Conservation (phyloP, 2,329 filamentous ascomycete genomes). For the Drechslerella coelobrocha region DNA sequence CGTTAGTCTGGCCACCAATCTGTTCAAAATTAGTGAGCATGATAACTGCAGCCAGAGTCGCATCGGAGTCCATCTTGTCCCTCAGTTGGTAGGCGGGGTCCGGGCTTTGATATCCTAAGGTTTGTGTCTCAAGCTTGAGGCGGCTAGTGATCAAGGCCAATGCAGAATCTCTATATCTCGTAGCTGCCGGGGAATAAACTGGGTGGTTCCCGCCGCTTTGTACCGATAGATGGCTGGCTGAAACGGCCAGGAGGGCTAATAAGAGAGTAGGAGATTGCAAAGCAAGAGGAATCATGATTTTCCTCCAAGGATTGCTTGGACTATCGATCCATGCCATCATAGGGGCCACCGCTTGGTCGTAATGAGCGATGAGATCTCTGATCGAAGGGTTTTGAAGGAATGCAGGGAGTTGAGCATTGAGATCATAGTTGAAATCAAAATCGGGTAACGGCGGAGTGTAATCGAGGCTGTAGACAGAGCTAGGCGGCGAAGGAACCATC, state of each 20-base stretch:
- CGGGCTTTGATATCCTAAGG: conserved; percentile 43
- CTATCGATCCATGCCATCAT: conserved; percentile 48
- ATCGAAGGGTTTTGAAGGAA: conserved; percentile 26
- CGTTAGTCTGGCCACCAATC: conserved; percentile 44
- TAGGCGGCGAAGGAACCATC: conserved; percentile 46
- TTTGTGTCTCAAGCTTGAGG: conserved; percentile 37
- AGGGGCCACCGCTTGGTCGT: conserved; percentile 33
- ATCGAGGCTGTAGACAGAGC: conserved; percentile 42
- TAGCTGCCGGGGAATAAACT: conserved; percentile 35
- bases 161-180: conserved; percentile 39
- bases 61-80: conserved; percentile 46
- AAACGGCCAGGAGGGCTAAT: conserved; percentile 36
- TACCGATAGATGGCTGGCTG: conserved; percentile 35
- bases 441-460: conserved; percentile 33
- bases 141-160: conserved; percentile 41
- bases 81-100: conserved; percentile 38
- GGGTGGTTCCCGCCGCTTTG: conserved; percentile 37
- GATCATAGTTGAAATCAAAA: conserved; percentile 42
- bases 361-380: conserved; percentile 41
- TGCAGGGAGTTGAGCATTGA: conserved; percentile 26
- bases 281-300: conserved; percentile 48
- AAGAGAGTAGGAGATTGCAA: conserved; percentile 40
- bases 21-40: conserved; percentile 48
- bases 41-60: conserved; percentile 39
- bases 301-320: conserved; percentile 42